Percentiles rank a stretch among this genome's conserved stretches.
These are phyloP conservation scores for Jamesozyma piceae DNA, from an alignment of 805 yeast genomes.

Conservation along the genomic window DNA sequence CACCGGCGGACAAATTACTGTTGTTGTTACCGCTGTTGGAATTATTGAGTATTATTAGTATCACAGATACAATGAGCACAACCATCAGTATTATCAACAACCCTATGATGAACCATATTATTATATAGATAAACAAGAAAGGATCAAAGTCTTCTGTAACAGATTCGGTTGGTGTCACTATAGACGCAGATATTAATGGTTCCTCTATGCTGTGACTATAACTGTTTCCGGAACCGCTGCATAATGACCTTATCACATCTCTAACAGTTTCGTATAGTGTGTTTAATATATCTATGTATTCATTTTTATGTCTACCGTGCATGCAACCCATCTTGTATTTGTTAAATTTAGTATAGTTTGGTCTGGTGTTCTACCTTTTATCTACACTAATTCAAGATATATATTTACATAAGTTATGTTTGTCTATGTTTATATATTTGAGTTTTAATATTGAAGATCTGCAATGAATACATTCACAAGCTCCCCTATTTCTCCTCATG, in stretches of 20 bases:
- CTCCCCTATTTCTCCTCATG: too few relatives aligned
- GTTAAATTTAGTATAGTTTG: too few relatives aligned
- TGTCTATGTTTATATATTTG: too few relatives aligned
- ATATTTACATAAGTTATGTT: too few relatives aligned
- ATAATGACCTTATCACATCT: background rate
- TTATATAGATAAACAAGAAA: background rate
- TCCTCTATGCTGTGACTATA: background rate
- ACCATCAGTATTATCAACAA: too few relatives aligned
- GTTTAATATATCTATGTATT: background rate
- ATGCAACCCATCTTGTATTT: too few relatives aligned
- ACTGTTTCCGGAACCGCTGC: background rate
- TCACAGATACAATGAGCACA: background rate
- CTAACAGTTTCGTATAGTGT: background rate
- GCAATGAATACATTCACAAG: too few relatives aligned
- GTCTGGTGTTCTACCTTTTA: too few relatives aligned
- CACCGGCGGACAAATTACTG: background rate
- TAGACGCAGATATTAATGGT: too few relatives aligned
- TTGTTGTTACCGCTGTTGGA: background rate
- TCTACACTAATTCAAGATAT: too few relatives aligned
- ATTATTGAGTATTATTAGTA: background rate
- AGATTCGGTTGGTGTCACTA: background rate
- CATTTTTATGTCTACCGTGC: too few relatives aligned
- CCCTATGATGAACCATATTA: conserved; percentile 1
- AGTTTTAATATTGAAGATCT: too few relatives aligned
- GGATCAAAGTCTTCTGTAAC: background rate